These are phyloP conservation scores for Uronychia setigera DNA, from an alignment of 73 alveolate genomes.

Conservation along the genomic window DNA sequence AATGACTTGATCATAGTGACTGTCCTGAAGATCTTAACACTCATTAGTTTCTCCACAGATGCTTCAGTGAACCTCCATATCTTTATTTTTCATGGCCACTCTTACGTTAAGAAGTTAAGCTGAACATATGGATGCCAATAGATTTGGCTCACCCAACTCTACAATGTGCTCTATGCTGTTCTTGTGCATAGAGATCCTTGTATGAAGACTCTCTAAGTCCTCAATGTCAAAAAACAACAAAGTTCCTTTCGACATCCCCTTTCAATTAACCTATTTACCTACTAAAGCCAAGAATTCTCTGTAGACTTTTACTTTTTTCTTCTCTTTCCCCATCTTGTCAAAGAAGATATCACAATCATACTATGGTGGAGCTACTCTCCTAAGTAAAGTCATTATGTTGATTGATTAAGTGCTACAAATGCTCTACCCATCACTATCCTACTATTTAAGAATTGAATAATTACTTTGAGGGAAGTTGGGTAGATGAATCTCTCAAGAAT, in stretches of 20 bases:
- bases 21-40: background rate
- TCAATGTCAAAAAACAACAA: background rate
- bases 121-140: background rate
- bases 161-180: background rate
- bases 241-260: background rate
- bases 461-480: slow-evolving; percentile 7
- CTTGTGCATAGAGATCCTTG: background rate
- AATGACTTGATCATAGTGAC: background rate
- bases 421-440: background rate
- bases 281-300: background rate
- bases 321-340: background rate
- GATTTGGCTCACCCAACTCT: background rate
- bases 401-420: slow-evolving; percentile 19
- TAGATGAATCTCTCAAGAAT: slow-evolving; percentile 35
- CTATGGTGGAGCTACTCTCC: slow-evolving; percentile 29
- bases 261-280: background rate
- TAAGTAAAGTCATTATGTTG: slow-evolving; percentile 23
- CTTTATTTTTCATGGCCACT: background rate
- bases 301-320: background rate
- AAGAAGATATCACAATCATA: slow-evolving; percentile 43
- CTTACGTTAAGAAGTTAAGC: background rate
- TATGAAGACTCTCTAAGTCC: background rate
- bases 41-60: background rate
- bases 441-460: background rate
- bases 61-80: background rate